Evolutionary conservation across 2,329 filamentous ascomycete genomes (phyloP).

Genomic region (Didymella keratinophila): DNA sequence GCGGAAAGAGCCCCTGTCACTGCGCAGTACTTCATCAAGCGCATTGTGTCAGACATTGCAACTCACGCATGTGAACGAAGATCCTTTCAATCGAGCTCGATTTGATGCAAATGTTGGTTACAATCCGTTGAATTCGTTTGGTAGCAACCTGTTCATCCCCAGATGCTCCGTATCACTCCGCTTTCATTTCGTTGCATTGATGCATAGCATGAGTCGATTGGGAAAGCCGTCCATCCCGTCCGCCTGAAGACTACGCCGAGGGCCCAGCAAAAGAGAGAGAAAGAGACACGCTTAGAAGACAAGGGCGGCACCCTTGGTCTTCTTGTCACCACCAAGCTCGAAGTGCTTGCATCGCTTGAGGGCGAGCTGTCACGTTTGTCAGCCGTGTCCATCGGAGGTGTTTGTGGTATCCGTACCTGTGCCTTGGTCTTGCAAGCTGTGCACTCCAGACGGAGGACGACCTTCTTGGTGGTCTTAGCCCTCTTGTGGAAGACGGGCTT

Average conservation of each 20-base stretch:
- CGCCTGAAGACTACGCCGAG: slow-evolving; percentile 51
- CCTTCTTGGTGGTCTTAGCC: slow-evolving; percentile 99
- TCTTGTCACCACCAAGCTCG: slow-evolving; percentile 99
- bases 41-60: not conserved
- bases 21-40: not conserved
- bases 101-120: slow-evolving; percentile 53
- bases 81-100: slow-evolving; percentile 50
- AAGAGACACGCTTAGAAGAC: slow-evolving; percentile 85
- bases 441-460: slow-evolving; percentile 98
- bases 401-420: slow-evolving; percentile 34
- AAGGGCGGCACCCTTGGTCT: slow-evolving; percentile 99
- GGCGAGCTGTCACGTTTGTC: slow-evolving; percentile 77
- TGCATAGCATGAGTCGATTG: slow-evolving; percentile 46
- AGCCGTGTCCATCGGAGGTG: slow-evolving; percentile 11
- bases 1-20: not conserved
- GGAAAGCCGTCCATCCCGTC: slow-evolving; percentile 46
- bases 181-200: slow-evolving; percentile 40
- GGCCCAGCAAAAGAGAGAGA: slow-evolving; percentile 51
- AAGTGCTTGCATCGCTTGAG: slow-evolving; percentile 99
- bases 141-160: slow-evolving; percentile 45
- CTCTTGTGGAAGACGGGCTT: slow-evolving; percentile 99
- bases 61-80: slow-evolving; percentile 1
- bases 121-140: slow-evolving; percentile 47
- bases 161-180: slow-evolving; percentile 38
- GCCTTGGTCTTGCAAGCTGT: slow-evolving; percentile 78